A percentile compares a stretch with the other conserved stretches of the same genome.
Conservation (phyloP, 345 rosid species). For the Schrenkiella parvula region DNA sequence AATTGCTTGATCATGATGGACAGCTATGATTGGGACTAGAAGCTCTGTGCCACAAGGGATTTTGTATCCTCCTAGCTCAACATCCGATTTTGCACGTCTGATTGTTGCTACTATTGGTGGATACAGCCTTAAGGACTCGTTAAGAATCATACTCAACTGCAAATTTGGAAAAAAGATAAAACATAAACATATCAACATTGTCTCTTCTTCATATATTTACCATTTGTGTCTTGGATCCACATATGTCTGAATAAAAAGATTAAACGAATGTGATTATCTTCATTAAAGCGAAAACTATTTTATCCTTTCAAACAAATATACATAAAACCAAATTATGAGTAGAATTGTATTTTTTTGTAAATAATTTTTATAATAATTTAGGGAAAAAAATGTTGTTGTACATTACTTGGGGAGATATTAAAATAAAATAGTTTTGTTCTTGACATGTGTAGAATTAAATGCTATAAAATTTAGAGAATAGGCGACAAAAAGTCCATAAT, state of each 20-base stretch:
- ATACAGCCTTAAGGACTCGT: conserved; percentile 62
- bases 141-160: conserved; percentile 67
- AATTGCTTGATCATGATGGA: conserved; percentile 67
- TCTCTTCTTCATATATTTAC: neutral
- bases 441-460: neutral
- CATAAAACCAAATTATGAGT: neutral
- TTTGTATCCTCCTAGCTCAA: conserved; percentile 68
- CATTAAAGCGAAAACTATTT: neutral
- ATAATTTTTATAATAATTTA: neutral
- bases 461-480: neutral
- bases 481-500: conserved; percentile 23
- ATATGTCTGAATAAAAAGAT: too few relatives aligned
- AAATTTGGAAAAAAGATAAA: neutral
- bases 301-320: neutral
- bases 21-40: conserved; percentile 61
- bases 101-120: conserved; percentile 76
- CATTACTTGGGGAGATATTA: neutral
- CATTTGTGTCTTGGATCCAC: neutral
- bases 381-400: neutral
- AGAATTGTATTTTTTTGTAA: too few relatives aligned
- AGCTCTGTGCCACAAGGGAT: conserved; percentile 72
- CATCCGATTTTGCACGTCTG: conserved; percentile 54
- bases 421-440: neutral
- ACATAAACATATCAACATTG: neutral
- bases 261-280: too few relatives aligned